phyloP scores from a whole-genome alignment of 371 early-diverging fungal genomes.

The Mucor saturninus region DNA sequence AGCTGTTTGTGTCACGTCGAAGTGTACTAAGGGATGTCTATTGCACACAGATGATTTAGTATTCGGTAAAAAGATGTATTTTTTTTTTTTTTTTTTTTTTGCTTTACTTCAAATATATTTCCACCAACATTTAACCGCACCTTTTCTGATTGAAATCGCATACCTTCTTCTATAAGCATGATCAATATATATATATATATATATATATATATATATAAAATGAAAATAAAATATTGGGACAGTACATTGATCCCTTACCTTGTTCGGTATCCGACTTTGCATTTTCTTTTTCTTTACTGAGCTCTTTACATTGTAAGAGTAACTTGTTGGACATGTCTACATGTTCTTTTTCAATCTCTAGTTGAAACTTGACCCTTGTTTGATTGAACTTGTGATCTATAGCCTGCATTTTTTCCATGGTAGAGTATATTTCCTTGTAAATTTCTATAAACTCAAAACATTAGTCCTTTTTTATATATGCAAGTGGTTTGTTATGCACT shows the following conservation, averaged over 20 bases:
- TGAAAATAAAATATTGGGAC: no score
- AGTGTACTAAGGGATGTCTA: slow-evolving; percentile 46
- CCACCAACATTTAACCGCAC: slow-evolving; percentile 49
- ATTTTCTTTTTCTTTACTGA: slow-evolving; percentile 17
- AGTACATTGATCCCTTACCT: not conserved
- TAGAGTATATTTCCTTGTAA: slow-evolving; percentile 34
- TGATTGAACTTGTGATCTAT: slow-evolving; percentile 34
- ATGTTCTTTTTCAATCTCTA: slow-evolving; percentile 32
- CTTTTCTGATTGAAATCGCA: slow-evolving; percentile 32
- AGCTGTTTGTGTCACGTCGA: slow-evolving; percentile 35
- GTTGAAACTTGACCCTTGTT: slow-evolving; percentile 28
- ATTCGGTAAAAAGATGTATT: not conserved
- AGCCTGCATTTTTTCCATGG: slow-evolving; percentile 30
- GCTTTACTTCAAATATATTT: slow-evolving; percentile 36
- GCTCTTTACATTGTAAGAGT: slow-evolving; percentile 29
- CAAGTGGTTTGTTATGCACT: not conserved
- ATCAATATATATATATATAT: slow-evolving; percentile 1
- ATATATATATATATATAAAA: slow-evolving; percentile 2
- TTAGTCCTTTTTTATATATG: not conserved
- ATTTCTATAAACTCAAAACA: slow-evolving; percentile 20
- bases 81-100: not conserved
- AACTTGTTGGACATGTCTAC: slow-evolving; percentile 29
- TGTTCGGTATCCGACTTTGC: not conserved
- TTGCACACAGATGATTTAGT: not conserved
- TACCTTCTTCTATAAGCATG: slow-evolving; percentile 1